Percentiles rank a stretch among this genome's conserved stretches.
These are phyloP conservation scores for Malassezia restricta DNA, from an alignment of 1,284 basidiomycete genomes.

Conservation along the genomic window DNA sequence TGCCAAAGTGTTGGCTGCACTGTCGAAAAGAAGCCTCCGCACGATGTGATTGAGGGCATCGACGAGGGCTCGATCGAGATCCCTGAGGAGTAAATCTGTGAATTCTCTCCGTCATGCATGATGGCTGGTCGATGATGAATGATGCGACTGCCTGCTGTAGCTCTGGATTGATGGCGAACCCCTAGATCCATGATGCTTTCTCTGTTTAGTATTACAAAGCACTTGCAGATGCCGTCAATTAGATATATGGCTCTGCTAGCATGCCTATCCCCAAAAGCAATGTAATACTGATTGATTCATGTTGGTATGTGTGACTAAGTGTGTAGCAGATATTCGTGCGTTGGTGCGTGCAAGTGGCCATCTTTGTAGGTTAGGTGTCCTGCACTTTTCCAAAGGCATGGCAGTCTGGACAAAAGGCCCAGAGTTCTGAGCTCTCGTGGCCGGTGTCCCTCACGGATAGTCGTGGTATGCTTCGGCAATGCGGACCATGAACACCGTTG, in stretches of 20 bases:
- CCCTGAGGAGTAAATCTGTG: conserved; percentile 34
- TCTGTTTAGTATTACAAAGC: conserved; percentile 12
- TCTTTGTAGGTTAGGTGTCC: background rate
- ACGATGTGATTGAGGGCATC: conserved; percentile 92
- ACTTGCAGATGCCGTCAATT: background rate
- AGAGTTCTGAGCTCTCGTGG: conserved; percentile 24
- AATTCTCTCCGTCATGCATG: background rate
- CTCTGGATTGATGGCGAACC: background rate
- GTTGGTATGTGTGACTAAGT: background rate
- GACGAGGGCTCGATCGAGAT: conserved; percentile 75
- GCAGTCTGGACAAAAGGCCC: conserved; percentile 29
- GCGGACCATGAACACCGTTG: conserved; percentile 18
- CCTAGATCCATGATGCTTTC: background rate
- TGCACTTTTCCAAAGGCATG: conserved; percentile 16
- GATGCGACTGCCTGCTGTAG: background rate
- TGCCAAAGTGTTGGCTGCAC: conserved; percentile 87
- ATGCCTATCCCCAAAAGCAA: conserved; percentile 14
- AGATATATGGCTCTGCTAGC: background rate
- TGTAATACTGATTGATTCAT: conserved; percentile 12
- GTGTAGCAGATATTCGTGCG: background rate
- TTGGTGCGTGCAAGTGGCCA: background rate
- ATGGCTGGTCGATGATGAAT: background rate
- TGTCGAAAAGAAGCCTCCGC: conserved; percentile 81
- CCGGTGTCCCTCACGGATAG: conserved; percentile 29
- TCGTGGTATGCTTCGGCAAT: conserved; percentile 34